These are phyloP conservation scores for Panellus pusillus DNA, from an alignment of 768 basidiomycete species.

Conservation along the genomic window DNA sequence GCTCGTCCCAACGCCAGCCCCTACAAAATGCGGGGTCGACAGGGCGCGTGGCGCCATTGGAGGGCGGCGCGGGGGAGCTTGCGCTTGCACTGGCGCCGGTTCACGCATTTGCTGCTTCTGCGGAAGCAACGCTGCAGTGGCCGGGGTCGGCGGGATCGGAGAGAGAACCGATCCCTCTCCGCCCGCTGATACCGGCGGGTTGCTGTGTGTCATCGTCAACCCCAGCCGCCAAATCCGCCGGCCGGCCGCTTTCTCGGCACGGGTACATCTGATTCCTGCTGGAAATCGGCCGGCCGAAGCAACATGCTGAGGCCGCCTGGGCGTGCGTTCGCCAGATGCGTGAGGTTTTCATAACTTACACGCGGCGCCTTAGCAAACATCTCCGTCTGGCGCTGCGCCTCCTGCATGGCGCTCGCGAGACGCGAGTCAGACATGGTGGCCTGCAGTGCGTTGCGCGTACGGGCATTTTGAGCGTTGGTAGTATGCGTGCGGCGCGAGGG, in stretches of 20 bases:
- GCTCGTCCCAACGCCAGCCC: background rate
- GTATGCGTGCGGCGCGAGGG: background rate
- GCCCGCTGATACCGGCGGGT: slow-evolving; percentile 23
- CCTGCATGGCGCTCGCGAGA: slow-evolving; percentile 9
- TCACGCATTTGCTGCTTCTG: slow-evolving; percentile 20
- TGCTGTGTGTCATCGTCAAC: slow-evolving; percentile 9
- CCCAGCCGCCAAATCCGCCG: slow-evolving; percentile 17
- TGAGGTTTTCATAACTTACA: background rate
- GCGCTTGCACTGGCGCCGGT: slow-evolving; percentile 6
- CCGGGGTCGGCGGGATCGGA: slow-evolving; percentile 15
- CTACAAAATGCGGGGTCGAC: slow-evolving; percentile 17
- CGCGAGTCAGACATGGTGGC: slow-evolving; percentile 7
- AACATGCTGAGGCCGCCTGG: too few species aligned
- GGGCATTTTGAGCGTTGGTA: slow-evolving; percentile 13
- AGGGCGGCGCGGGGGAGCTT: slow-evolving; percentile 7
- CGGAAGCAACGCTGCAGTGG: background rate
- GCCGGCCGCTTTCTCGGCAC: slow-evolving; percentile 13
- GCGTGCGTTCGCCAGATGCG: too few species aligned
- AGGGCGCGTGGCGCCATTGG: slow-evolving; percentile 11
- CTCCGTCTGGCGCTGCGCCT: slow-evolving; percentile 14
- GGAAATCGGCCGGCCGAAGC: too few species aligned
- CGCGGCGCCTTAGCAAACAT: background rate
- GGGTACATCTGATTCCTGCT: too few species aligned
- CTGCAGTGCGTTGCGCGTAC: slow-evolving; percentile 9
- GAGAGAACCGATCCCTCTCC: slow-evolving; percentile 10